phyloP scores from a whole-genome alignment of 2,329 filamentous ascomycete genomes.

The Talaromyces pinophilus region DNA sequence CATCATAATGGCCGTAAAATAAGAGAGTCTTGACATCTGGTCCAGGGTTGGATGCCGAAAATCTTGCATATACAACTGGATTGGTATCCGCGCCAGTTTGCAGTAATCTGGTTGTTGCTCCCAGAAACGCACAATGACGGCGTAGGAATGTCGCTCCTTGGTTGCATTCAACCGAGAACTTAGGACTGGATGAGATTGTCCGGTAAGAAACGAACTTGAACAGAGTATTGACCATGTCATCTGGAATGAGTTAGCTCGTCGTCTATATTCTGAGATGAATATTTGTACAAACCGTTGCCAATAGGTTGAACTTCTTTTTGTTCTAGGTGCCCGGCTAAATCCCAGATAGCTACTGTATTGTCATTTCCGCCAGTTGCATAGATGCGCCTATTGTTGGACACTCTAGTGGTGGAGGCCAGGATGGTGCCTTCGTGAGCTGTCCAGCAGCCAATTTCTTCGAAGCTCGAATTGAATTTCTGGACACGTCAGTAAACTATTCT shows the following conservation, averaged over 20 bases:
- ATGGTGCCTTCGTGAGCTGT: conserved; percentile 85
- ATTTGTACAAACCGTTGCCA: conserved; percentile 53
- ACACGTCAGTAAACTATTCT: background rate
- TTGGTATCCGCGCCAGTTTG: conserved; percentile 78
- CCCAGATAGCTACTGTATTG: conserved; percentile 84
- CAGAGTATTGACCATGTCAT: conserved; percentile 68
- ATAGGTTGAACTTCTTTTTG: conserved; percentile 51
- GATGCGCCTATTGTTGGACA: conserved; percentile 70
- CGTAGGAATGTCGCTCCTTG: conserved; percentile 89
- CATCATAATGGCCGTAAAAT: conserved; percentile 98
- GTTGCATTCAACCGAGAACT: conserved; percentile 88
- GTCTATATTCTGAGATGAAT: background rate
- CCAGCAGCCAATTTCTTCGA: conserved; percentile 76
- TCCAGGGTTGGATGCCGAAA: conserved; percentile 69
- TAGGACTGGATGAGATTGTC: conserved; percentile 82
- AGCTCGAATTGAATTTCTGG: conserved; percentile 75
- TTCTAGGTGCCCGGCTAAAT: conserved; percentile 63
- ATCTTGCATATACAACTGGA: conserved; percentile 89
- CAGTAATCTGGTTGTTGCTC: conserved; percentile 87
- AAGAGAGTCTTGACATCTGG: conserved; percentile 78
- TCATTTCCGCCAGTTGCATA: conserved; percentile 95
- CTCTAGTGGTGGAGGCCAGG: conserved; percentile 76
- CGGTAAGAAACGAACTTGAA: conserved; percentile 88
- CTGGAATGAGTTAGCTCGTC: conserved; percentile 36
- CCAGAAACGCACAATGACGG: conserved; percentile 86